Evolutionary conservation across 1,284 basidiomycete genomes (phyloP).

Genomic region (Austropuccinia psidii): DNA sequence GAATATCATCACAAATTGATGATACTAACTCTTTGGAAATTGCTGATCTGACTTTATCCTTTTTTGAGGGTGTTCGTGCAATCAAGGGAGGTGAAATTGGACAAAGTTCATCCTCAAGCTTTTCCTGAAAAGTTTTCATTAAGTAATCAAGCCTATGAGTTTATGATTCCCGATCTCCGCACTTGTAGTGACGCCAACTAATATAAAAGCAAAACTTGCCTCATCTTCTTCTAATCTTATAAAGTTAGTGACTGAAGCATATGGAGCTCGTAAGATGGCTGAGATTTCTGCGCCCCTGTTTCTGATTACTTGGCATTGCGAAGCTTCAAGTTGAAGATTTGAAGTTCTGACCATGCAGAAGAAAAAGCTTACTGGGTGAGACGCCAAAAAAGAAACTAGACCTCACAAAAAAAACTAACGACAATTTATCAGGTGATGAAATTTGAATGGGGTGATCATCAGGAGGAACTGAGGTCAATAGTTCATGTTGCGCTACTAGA

Average conservation of each 20-base stretch:
- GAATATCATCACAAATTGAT: not conserved
- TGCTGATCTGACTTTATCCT: not conserved
- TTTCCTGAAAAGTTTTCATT: no score
- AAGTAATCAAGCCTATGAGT: not conserved
- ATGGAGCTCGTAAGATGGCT: not conserved
- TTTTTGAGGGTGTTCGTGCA: not conserved
- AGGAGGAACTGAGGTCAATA: not conserved
- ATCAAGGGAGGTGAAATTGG: slow-evolving; percentile 13
- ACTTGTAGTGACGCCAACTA: no score
- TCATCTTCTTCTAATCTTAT: not conserved
- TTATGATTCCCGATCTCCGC: no score
- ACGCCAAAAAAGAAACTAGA: not conserved
- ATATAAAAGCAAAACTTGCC: not conserved
- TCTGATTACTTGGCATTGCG: slow-evolving; percentile 12
- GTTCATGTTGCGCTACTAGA: not conserved
- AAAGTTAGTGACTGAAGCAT: not conserved
- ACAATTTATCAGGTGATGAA: slow-evolving; percentile 6
- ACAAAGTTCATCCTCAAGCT: not conserved
- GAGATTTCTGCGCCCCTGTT: not conserved
- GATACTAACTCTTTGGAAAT: not conserved
- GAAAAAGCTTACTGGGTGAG: not conserved
- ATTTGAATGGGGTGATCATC: slow-evolving; percentile 10
- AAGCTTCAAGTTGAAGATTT: not conserved
- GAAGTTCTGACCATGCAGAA: not conserved
- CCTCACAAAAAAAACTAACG: slow-evolving; percentile 1